Evolutionary conservation across 805 yeast species (phyloP), one percentile per base, ranked within the genome.

Genomic region (Lachancea lanzarotensis): DNA sequence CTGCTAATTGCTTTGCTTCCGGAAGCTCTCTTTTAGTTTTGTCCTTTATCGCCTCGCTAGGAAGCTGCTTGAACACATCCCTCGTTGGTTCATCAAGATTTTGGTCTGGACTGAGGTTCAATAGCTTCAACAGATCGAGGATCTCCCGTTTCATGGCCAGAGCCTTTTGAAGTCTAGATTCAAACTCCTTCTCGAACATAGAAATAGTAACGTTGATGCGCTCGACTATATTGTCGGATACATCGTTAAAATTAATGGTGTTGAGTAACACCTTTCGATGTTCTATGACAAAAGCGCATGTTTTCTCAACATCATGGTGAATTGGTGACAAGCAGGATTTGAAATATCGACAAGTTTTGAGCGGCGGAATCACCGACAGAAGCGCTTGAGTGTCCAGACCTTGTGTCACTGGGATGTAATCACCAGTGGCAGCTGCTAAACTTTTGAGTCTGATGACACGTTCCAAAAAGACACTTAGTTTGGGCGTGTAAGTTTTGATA

Each of bases 401-500:
- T 12, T 38, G 37, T n/a, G 26, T 25, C 20, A 8, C 34, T 19
- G 47, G 47, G 16, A 17, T 20, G 20, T 26, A 44, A 18, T 50
- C 52, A 5, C 49, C 52, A 7, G 54, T 33, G 10, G 52, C 41
- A 4, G 42, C 30, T 9, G 49, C 38, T 3, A 59, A 27, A 16
- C 44, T 45, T 42, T 50, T 54, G 6, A 62, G 37, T 18, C 42
- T 47, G 5, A 61, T 51, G 18, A 48, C 44, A 4, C 52, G 45
- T 19, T 55, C 39, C n/a, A 66, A 30, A 45, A 51, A 67, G 15
- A 40, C 49, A 17, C 52, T 17, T 5, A 68, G 42, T 41, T 58
- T 53, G 2, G 65, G 65, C 29, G 59, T 52, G 47, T 66, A 69
- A 3, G 55, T 57, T 10, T 51, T 55, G 44, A 65, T 49, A 4